These are phyloP conservation scores for Colletotrichum costaricense DNA, from an alignment of 2,329 filamentous ascomycete genomes.

Conservation along the genomic window DNA sequence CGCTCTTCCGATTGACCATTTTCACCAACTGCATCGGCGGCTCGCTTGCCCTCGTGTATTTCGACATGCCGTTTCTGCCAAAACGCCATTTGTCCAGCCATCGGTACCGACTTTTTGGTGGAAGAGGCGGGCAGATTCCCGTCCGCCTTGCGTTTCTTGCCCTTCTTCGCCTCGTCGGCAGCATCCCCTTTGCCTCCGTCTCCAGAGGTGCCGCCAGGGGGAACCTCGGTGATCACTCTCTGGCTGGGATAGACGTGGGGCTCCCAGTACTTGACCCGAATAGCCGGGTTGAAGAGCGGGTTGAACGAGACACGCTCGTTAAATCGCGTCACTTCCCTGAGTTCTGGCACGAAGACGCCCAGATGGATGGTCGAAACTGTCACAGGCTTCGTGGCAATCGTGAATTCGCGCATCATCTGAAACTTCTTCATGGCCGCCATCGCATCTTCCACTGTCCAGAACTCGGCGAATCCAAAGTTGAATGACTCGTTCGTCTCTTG, in stretches of 20 bases:
- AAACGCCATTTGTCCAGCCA: slow-evolving; percentile 56
- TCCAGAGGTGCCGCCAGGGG: slow-evolving; percentile 53
- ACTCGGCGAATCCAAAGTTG: slow-evolving; percentile 88
- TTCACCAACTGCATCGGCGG: slow-evolving; percentile 1
- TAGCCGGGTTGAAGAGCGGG: slow-evolving; percentile 74
- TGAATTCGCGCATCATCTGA: slow-evolving; percentile 79
- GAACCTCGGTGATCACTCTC: slow-evolving; percentile 66
- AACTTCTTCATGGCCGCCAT: slow-evolving; percentile 79
- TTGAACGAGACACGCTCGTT: slow-evolving; percentile 75
- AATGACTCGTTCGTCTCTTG: slow-evolving; percentile 77
- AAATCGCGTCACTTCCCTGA: slow-evolving; percentile 65
- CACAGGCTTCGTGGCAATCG: slow-evolving; percentile 79
- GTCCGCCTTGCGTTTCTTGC: slow-evolving; percentile 68
- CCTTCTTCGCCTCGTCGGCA: slow-evolving; percentile 48
- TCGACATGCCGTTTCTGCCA: slow-evolving; percentile 59
- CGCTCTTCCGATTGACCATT: slow-evolving; percentile 14
- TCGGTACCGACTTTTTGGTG: slow-evolving; percentile 51
- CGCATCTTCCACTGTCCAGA: slow-evolving; percentile 80
- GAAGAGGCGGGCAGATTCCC: slow-evolving; percentile 41
- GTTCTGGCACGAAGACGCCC: slow-evolving; percentile 84
- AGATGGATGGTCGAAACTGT: slow-evolving; percentile 81
- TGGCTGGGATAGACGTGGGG: slow-evolving; percentile 78
- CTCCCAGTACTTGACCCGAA: slow-evolving; percentile 83
- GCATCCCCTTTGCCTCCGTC: slow-evolving; percentile 48
- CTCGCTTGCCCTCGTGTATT: slow-evolving; percentile 43